Percentiles rank a stretch among this genome's conserved stretches.
These are phyloP conservation scores for Dryas drummondii DNA, from an alignment of 306 rosid genomes.

Conservation along the genomic window DNA sequence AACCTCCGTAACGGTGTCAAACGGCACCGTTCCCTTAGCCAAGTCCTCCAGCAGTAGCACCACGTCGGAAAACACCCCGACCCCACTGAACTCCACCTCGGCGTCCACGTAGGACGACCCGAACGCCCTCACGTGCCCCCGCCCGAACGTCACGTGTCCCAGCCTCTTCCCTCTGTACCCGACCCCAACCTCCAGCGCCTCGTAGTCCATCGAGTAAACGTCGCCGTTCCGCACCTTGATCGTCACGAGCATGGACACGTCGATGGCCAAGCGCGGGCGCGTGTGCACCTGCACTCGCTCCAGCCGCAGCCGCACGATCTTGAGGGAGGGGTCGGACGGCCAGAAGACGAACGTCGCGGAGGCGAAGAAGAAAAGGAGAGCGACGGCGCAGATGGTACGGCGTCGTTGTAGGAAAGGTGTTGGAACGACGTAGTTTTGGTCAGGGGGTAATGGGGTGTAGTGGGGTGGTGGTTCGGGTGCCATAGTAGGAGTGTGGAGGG, in stretches of 20 bases:
- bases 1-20: conserved; percentile 50
- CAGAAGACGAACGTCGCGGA: conserved; percentile 38
- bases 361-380: conserved; percentile 24
- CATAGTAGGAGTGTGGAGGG: neutral
- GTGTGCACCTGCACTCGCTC: conserved; percentile 49
- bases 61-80: conserved; percentile 58
- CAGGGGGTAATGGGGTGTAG: conserved; percentile 28
- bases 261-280: conserved; percentile 51
- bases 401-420: conserved; percentile 27
- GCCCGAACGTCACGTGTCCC: conserved; percentile 53
- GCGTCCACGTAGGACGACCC: conserved; percentile 74
- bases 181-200: conserved; percentile 52
- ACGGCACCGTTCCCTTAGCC: conserved; percentile 58
- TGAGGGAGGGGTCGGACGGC: conserved; percentile 62
- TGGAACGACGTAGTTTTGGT: conserved; percentile 38
- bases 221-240: conserved; percentile 50
- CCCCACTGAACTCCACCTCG: conserved; percentile 53
- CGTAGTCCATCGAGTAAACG: conserved; percentile 58
- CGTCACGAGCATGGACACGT: conserved; percentile 52
- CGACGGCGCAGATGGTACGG: conserved; percentile 24
- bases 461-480: neutral
- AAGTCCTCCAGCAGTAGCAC: conserved; percentile 62
- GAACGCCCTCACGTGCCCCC: conserved; percentile 60
- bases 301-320: conserved; percentile 56
- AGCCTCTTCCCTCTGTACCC: conserved; percentile 67